Percentiles rank a stretch among this genome's conserved stretches.
Evolutionary conservation across 176 grass and related monocot genomes (phyloP).

Genomic region (Secale cereale): DNA sequence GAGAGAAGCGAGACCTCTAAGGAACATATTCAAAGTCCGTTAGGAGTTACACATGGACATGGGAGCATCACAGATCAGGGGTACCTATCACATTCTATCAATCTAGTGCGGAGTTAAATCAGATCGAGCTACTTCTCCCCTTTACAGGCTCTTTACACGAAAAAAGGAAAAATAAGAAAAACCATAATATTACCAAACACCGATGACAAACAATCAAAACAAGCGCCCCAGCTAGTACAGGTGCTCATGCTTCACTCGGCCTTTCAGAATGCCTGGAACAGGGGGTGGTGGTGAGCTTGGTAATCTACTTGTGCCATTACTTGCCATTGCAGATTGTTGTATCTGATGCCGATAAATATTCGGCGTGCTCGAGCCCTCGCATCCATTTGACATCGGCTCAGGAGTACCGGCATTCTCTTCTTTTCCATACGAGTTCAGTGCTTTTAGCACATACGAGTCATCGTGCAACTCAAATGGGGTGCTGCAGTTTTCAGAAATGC

Average conservation of each 20-base stretch:
- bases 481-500: conserved; percentile 45
- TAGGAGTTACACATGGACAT: conserved; percentile 11
- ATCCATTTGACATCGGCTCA: conserved; percentile 41
- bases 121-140: conserved; percentile 33
- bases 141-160: conserved; percentile 58
- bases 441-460: conserved; percentile 87
- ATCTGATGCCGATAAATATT: conserved; percentile 51
- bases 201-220: background rate
- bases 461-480: conserved; percentile 97
- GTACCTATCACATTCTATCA: conserved; percentile 16
- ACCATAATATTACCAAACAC: conserved; percentile 20
- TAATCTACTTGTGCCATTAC: conserved; percentile 46
- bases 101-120: conserved; percentile 34
- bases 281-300: conserved; percentile 70
- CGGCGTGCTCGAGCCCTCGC: conserved; percentile 62
- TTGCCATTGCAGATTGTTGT: conserved; percentile 46
- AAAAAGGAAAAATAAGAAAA: background rate
- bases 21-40: background rate
- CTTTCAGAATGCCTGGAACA: conserved; percentile 92
- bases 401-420: conserved; percentile 32
- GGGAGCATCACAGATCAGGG: background rate
- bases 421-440: conserved; percentile 61
- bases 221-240: conserved; percentile 24
- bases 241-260: conserved; percentile 85
- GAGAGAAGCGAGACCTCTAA: background rate